phyloP scores from a whole-genome alignment of 106 monocot genomes.

The Apostasia ramifera region DNA sequence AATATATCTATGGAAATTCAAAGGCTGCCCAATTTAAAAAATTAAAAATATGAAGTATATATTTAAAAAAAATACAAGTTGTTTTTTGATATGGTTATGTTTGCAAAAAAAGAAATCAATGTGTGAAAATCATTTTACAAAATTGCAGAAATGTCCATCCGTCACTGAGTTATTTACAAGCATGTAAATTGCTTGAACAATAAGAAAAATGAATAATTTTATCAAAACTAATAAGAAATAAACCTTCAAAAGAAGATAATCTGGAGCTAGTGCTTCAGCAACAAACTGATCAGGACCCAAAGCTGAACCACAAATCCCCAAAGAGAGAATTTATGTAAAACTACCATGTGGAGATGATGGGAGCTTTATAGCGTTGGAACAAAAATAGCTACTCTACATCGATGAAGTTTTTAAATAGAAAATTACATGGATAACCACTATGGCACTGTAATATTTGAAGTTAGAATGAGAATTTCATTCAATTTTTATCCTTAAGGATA shows the following conservation, averaged over 20 bases:
- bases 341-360: conserved; percentile 81
- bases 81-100: too few species aligned
- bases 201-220: not conserved
- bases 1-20: too few species aligned
- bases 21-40: too few species aligned
- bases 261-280: conserved; percentile 96
- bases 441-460: not conserved
- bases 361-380: conserved; percentile 50
- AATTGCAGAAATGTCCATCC: too few species aligned
- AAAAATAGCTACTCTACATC: not conserved
- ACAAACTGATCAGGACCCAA: conserved; percentile 94
- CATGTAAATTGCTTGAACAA: not conserved
- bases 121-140: too few species aligned
- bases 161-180: too few species aligned
- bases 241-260: conserved; percentile 92
- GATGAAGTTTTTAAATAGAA: not conserved
- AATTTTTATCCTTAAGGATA: too few species aligned
- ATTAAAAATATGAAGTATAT: too few species aligned
- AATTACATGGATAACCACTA: not conserved
- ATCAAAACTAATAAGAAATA: not conserved
- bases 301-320: conserved; percentile 75
- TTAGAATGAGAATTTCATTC: too few species aligned
- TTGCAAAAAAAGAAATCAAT: too few species aligned
- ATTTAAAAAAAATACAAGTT: too few species aligned
- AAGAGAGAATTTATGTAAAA: conserved; percentile 62